Conservation (phyloP, 805 yeast species). For the Candida incommunis region DNA sequence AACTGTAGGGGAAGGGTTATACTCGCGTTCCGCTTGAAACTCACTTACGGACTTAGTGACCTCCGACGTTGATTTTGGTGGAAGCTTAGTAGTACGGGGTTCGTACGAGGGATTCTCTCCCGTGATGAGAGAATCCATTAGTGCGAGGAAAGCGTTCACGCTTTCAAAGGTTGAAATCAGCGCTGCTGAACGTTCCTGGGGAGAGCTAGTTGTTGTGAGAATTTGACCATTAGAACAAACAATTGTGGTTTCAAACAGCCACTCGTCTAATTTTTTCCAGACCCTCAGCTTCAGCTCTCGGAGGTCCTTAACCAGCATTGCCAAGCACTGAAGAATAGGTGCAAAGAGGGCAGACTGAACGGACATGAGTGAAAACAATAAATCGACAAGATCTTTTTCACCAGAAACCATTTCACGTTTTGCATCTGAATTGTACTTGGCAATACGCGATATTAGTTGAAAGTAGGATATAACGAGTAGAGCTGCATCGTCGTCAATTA, state of each 20-base stretch:
- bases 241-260: slow-evolving; percentile 36
- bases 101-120: neutral
- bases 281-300: slow-evolving; percentile 30
- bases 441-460: slow-evolving; percentile 12
- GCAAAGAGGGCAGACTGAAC: slow-evolving; percentile 39
- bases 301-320: slow-evolving; percentile 37
- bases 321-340: slow-evolving; percentile 39
- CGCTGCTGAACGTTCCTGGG: slow-evolving; percentile 29
- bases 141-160: neutral
- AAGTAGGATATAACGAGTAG: neutral
- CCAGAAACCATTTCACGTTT: slow-evolving; percentile 17
- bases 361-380: slow-evolving; percentile 29
- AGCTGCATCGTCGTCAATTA: slow-evolving; percentile 1
- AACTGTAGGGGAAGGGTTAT: neutral
- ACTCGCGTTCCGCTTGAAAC: too few species aligned
- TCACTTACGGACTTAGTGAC: too few species aligned
- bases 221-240: slow-evolving; percentile 17
- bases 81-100: slow-evolving; percentile 24
- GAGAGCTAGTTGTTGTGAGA: slow-evolving; percentile 14
- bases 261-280: slow-evolving; percentile 58
- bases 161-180: slow-evolving; percentile 34
- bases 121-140: neutral
- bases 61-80: neutral
- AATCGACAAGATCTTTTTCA: slow-evolving; percentile 16
- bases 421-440: slow-evolving; percentile 25